Evolutionary conservation across 139 green algal genomes (phyloP), one percentile per base, ranked within the genome.

Genomic region (Chlamydomonas schloesseri): DNA sequence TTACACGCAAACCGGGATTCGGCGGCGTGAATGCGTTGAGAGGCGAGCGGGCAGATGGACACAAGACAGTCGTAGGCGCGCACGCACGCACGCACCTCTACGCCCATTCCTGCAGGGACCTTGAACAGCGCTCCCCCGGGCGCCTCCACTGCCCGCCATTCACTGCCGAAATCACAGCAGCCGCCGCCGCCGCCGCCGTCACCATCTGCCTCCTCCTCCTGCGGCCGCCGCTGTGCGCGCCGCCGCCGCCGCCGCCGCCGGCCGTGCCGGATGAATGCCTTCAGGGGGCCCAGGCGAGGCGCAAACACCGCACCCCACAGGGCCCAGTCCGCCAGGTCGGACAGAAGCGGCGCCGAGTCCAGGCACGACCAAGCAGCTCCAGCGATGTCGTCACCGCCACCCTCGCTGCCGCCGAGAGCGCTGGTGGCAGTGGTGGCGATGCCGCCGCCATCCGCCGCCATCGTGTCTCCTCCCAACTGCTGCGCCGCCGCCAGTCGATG

Each of bases 251-350:
- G 42, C 42, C 8, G 42, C 42, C 42, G 42, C 42, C 42, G 42
- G 42, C 42, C 42, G 42, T 17, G 21, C 20, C 2, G 13, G 60
- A 90, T 20, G 71, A 84, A 73, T 5, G 33, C 23, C 23, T 82
- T 70, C 47, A 90, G 37, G 0, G 71, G 86, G 1, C 86, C 86
- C 50, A 90, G 79, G 18, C n/a, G 28, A 1, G 71, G 71, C 62
- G n/a, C 70, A 70, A 90, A 90, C 31, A 87, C 71, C 2, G 60
- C 33, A 6, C 36, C 57, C 86, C 86, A 90, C 29, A 21, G 33
- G 62, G 42, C 70, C 62, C 70, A 82, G 13, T 78, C 58, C 5
- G 21, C 34, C 26, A 90, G 71, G 47, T 90, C 86, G 29, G 15
- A 15, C 78, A 87, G 55, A 60, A 81, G 36, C 28, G 84, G 84